phyloP scores from a whole-genome alignment of 306 rosid species.

The Castanea sativa region DNA sequence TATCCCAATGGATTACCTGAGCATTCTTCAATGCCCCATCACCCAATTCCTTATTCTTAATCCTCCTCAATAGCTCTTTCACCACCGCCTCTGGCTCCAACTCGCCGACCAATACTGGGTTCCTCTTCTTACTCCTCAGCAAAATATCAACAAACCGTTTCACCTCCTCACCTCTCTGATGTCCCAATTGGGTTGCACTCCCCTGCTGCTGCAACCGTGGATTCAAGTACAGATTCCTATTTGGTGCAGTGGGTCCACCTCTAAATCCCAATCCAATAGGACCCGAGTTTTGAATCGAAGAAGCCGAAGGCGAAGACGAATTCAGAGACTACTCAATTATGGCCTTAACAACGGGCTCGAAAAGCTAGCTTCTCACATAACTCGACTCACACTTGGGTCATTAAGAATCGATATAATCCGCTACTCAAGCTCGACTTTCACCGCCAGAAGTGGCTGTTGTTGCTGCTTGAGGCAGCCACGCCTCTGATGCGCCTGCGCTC shows the following conservation, averaged over 20 bases:
- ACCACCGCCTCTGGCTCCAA: constrained; percentile 81
- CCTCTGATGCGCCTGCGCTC: constrained; percentile 97
- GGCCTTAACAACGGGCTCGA: constrained; percentile 78
- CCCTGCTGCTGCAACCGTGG: constrained; percentile 79
- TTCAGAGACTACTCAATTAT: constrained; percentile 79
- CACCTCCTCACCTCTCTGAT: constrained; percentile 66
- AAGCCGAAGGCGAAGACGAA: constrained; percentile 18
- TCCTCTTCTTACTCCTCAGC: constrained; percentile 59
- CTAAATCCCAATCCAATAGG: constrained; percentile 72
- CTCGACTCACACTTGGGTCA: constrained; percentile 95
- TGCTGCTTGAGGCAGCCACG: constrained; percentile 96
- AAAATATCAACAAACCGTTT: constrained; percentile 62
- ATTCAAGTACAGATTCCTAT: constrained; percentile 68
- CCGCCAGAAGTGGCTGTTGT: constrained; percentile 92
- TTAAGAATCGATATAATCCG: constrained; percentile 89
- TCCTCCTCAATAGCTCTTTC: constrained; percentile 63
- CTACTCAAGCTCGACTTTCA: constrained; percentile 90
- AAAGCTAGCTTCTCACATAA: constrained; percentile 94
- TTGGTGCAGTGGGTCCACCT: constrained; percentile 46
- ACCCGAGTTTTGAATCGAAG: constrained; percentile 42
- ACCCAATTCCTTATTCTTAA: constrained; percentile 63
- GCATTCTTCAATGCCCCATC: constrained; percentile 50
- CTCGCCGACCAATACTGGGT: constrained; percentile 91
- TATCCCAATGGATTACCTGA: constrained; percentile 65
- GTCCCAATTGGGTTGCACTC: constrained; percentile 41